Conservation (phyloP, 78 protist genomes). For the Emiliania huxleyi region DNA sequence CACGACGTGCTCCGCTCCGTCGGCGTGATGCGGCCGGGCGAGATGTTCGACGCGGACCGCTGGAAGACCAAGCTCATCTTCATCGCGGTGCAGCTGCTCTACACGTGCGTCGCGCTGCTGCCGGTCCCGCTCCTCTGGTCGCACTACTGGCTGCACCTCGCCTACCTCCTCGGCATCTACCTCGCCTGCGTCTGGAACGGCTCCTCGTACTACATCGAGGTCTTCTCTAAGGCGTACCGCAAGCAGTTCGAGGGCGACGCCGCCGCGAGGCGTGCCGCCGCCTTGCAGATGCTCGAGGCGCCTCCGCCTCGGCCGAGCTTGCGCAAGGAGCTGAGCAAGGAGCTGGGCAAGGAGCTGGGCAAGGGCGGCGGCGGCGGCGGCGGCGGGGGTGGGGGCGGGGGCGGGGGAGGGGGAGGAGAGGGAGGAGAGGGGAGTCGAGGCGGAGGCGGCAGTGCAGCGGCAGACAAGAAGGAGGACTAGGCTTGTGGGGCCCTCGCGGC, state of each 20-base stretch:
- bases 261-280: not conserved
- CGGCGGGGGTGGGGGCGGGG: too few relatives aligned
- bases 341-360: too few relatives aligned
- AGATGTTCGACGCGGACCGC: not conserved
- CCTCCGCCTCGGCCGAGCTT: too few relatives aligned
- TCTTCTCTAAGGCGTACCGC: constrained; percentile 20
- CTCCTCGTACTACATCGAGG: constrained; percentile 7
- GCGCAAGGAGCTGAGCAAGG: too few relatives aligned
- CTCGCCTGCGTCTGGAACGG: not conserved
- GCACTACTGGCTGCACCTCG: not conserved
- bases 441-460: too few relatives aligned
- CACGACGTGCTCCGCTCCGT: not conserved
- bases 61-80: constrained; percentile 9
- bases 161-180: not conserved
- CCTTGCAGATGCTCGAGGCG: not conserved
- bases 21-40: not conserved
- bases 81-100: constrained; percentile 18
- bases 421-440: too few relatives aligned
- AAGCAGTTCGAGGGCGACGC: constrained; percentile 12
- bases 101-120: not conserved
- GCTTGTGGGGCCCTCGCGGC: too few relatives aligned
- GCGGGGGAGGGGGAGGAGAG: too few relatives aligned
- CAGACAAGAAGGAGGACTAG: too few relatives aligned
- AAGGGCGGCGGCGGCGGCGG: too few relatives aligned
- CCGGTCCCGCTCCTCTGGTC: not conserved